Conservation (phyloP, 371 early-diverging fungal species). For the Mucor plumbeus region DNA sequence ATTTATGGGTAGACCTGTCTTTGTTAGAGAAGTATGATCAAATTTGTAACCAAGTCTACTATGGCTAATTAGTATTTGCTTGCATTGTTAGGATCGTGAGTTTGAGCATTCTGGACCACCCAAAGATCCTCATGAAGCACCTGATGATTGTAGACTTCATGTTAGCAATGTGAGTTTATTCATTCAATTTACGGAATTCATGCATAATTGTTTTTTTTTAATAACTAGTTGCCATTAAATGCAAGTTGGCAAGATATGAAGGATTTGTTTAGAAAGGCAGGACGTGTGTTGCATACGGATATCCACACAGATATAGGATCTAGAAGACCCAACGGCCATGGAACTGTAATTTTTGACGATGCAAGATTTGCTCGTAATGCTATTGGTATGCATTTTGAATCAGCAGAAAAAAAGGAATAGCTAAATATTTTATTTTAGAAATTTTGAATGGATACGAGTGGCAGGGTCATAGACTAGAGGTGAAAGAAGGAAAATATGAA, state of each 20-base stretch:
- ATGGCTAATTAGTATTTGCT: background rate
- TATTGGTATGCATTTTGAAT: constrained; percentile 51
- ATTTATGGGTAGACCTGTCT: constrained; percentile 80
- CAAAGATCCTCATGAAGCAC: constrained; percentile 53
- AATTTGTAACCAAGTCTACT: background rate
- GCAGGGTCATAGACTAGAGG: constrained; percentile 78
- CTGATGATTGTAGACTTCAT: constrained; percentile 66
- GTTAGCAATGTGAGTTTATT: constrained; percentile 65
- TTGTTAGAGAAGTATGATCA: constrained; percentile 62
- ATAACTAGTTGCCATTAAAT: constrained; percentile 69
- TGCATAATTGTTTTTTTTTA: background rate
- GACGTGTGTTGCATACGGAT: constrained; percentile 75
- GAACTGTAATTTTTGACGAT: constrained; percentile 73
- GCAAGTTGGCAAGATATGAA: constrained; percentile 86
- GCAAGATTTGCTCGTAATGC: constrained; percentile 74
- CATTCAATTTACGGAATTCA: background rate
- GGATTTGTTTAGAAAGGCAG: constrained; percentile 80
- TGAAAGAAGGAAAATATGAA: constrained; percentile 68
- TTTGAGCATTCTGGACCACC: constrained; percentile 49
- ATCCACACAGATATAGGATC: constrained; percentile 71
- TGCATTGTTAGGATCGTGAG: constrained; percentile 58
- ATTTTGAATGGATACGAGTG: constrained; percentile 80
- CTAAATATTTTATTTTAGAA: constrained; percentile 33
- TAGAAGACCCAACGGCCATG: constrained; percentile 69
- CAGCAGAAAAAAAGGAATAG: background rate